A percentile compares a stretch with the other conserved stretches of the same genome.
Conservation (phyloP, 2,329 filamentous ascomycete species). For the Curvularia verruculosa region DNA sequence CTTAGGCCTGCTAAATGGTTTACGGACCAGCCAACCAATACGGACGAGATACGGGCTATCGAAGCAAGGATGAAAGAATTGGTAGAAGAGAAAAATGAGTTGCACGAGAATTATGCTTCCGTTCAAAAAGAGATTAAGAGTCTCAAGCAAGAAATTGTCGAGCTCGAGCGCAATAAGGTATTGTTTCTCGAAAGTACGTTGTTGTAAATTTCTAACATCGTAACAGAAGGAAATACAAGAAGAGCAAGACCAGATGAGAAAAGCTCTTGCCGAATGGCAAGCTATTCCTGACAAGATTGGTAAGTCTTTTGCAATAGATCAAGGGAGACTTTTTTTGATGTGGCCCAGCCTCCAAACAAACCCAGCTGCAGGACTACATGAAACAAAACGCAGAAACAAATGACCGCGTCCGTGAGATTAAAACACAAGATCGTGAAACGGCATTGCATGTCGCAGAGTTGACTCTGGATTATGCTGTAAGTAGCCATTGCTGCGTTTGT, state of each 20-base stretch:
- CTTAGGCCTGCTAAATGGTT: conserved; percentile 71
- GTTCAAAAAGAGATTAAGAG: conserved; percentile 38
- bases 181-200: neutral
- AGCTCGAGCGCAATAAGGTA: conserved; percentile 18
- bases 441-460: conserved; percentile 49
- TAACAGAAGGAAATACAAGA: conserved; percentile 51
- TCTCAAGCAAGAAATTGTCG: conserved; percentile 29
- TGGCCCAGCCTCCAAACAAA: conserved; percentile 49
- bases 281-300: conserved; percentile 71
- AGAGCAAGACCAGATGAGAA: conserved; percentile 73
- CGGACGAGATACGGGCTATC: conserved; percentile 66
- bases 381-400: conserved; percentile 52
- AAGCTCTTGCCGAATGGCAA: conserved; percentile 67
- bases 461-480: conserved; percentile 59
- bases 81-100: conserved; percentile 44
- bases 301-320: neutral
- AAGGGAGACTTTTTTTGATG: neutral
- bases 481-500: neutral
- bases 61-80: conserved; percentile 57
- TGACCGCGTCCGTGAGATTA: conserved; percentile 58
- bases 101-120: conserved; percentile 41
- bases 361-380: conserved; percentile 53
- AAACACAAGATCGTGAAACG: conserved; percentile 45
- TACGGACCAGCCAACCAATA: conserved; percentile 78
- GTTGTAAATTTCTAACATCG: neutral